Evolutionary conservation across 2,329 filamentous ascomycete genomes (phyloP).

Genomic region (Colletotrichum sp.): DNA sequence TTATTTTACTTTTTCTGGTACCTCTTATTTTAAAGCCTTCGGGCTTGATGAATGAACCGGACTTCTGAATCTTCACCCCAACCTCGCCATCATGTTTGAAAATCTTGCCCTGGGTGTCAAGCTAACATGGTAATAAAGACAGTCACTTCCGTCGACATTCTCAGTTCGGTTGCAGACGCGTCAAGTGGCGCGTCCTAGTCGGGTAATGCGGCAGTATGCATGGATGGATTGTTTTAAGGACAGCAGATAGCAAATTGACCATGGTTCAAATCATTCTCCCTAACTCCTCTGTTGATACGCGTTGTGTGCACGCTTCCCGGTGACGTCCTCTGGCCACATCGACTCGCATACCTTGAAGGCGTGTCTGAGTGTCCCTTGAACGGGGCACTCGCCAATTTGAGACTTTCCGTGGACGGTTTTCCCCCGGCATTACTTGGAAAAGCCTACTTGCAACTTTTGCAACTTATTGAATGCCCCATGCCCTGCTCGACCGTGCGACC

Average conservation of each 20-base stretch:
- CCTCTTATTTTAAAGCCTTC: constrained; percentile 89
- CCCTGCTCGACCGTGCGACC: background rate
- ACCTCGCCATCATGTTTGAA: background rate
- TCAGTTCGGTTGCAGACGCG: too few species aligned
- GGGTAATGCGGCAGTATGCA: background rate
- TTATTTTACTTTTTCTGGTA: constrained; percentile 83
- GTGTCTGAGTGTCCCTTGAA: background rate
- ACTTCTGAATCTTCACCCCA: constrained; percentile 71
- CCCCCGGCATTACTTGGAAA: background rate
- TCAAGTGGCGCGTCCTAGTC: background rate
- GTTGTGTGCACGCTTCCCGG: background rate
- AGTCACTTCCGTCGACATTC: background rate
- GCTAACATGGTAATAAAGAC: background rate
- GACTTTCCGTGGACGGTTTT: background rate
- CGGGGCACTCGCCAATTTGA: background rate
- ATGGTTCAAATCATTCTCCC: background rate
- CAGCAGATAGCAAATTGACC: background rate
- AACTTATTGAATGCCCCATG: background rate
- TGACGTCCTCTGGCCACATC: background rate
- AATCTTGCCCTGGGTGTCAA: background rate
- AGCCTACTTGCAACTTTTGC: background rate
- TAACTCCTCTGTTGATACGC: background rate
- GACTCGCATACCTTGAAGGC: background rate
- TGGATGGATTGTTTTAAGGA: background rate
- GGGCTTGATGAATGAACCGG: constrained; percentile 80